A percentile compares a stretch with the other conserved stretches of the same genome.
Evolutionary conservation across 164 flowering plant species (phyloP).

Genomic region (Sextonia rubra): DNA sequence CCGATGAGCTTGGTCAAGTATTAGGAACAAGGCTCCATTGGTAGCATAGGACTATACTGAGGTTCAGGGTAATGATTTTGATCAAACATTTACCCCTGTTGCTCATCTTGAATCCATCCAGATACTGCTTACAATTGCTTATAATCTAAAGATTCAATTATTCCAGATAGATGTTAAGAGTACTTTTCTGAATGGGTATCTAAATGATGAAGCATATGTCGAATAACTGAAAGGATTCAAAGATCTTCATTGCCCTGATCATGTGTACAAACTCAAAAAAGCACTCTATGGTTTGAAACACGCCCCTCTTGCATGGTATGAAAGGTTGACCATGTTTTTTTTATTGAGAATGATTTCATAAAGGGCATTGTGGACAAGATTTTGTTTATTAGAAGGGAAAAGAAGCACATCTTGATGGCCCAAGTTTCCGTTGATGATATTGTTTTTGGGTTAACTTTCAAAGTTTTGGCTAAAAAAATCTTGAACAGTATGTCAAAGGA

Average conservation of each 20-base stretch:
- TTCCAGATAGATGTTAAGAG: not conserved
- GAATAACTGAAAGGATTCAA: not conserved
- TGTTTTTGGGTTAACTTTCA: not conserved
- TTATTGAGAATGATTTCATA: not conserved
- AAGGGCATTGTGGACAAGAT: not conserved
- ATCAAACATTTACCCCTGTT: not conserved
- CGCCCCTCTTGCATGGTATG: not conserved
- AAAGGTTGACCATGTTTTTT: not conserved
- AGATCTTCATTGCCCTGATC: not conserved
- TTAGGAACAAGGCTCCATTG: not conserved
- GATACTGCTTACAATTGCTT: not conserved
- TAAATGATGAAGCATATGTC: not conserved
- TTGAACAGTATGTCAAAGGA: not conserved
- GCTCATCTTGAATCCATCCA: not conserved
- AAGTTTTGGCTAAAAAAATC: not conserved
- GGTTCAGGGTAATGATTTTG: not conserved
- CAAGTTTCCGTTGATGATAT: not conserved
- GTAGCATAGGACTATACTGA: not conserved
- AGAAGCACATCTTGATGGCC: not conserved
- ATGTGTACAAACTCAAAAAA: not conserved
- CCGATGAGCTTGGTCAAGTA: not conserved
- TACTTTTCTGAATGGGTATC: too few relatives aligned
- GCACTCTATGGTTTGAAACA: not conserved
- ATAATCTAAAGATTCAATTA: too few relatives aligned
- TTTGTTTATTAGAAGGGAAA: not conserved